Conservation (phyloP, 192 early-diverging fungal species). For the Allomyces macrogynus region DNA sequence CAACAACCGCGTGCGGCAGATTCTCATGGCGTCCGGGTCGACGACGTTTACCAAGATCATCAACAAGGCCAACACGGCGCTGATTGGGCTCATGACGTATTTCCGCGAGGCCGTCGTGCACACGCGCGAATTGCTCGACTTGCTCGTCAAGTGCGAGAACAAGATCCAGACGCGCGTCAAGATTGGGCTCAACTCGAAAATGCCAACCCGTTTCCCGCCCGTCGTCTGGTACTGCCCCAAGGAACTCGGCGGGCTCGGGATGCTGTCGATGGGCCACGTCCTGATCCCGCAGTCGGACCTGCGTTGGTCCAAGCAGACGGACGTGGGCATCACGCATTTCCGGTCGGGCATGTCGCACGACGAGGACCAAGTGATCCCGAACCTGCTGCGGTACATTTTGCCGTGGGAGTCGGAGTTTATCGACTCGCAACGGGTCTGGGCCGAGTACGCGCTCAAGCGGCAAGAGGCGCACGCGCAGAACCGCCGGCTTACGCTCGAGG, state of each 20-base stretch:
- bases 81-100: slow-evolving; percentile 96
- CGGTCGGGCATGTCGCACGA: slow-evolving; percentile 94
- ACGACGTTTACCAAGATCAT: slow-evolving; percentile 97
- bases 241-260: slow-evolving; percentile 90
- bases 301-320: slow-evolving; percentile 92
- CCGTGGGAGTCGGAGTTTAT: slow-evolving; percentile 99
- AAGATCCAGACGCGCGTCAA: slow-evolving; percentile 98
- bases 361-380: slow-evolving; percentile 91
- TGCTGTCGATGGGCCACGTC: slow-evolving; percentile 98
- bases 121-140: slow-evolving; percentile 86
- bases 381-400: slow-evolving; percentile 90
- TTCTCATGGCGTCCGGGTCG: slow-evolving; percentile 90
- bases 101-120: slow-evolving; percentile 95
- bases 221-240: slow-evolving; percentile 70
- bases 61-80: slow-evolving; percentile 81
- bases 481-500: slow-evolving; percentile 91
- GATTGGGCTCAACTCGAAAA: slow-evolving; percentile 98
- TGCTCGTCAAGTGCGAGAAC: slow-evolving; percentile 94
- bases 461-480: slow-evolving; percentile 93
- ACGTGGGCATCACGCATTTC: slow-evolving; percentile 92
- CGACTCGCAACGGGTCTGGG: slow-evolving; percentile 97
- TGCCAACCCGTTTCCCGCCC: slow-evolving; percentile 92
- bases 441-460: slow-evolving; percentile 92
- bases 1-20: slow-evolving; percentile 90
- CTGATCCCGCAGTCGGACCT: slow-evolving; percentile 92